Conservation (phyloP, 768 basidiomycete species). For the Pleurotus sapidus region DNA sequence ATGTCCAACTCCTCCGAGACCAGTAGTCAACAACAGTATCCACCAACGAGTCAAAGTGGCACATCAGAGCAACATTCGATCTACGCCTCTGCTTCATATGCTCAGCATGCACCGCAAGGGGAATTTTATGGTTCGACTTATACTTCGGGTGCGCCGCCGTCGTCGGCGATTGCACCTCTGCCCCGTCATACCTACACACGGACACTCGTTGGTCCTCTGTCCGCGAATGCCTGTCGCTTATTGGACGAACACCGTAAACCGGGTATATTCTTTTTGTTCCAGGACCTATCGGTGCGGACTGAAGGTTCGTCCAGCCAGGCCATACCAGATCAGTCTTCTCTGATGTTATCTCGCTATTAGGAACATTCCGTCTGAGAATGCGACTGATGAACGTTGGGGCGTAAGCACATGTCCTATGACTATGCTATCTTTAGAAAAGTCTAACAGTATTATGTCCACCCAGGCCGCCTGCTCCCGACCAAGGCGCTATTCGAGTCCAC, state of each 20-base stretch:
- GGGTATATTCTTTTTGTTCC: constrained; percentile 94
- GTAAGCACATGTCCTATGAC: constrained; percentile 50
- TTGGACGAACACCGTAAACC: constrained; percentile 81
- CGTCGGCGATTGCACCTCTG: constrained; percentile 36
- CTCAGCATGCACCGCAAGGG: constrained; percentile 26
- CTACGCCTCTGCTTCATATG: constrained; percentile 22
- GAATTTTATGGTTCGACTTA: constrained; percentile 20
- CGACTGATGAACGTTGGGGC: constrained; percentile 88
- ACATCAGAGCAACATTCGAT: constrained; percentile 21
- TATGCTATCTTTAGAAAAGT: constrained; percentile 9
- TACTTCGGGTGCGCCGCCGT: constrained; percentile 25
- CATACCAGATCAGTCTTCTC: no score
- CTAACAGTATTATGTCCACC: constrained; percentile 13
- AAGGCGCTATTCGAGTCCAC: constrained; percentile 63
- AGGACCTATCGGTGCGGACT: constrained; percentile 89
- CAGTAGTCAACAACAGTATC: constrained; percentile 14
- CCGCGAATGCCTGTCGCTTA: constrained; percentile 81
- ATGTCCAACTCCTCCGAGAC: background rate
- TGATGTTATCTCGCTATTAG: constrained; percentile 33
- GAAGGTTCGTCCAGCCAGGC: constrained; percentile 55
- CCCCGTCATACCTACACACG: constrained; percentile 78
- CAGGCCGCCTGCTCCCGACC: constrained; percentile 73
- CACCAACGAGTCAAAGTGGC: constrained; percentile 23
- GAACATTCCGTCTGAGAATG: constrained; percentile 82
- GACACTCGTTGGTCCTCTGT: constrained; percentile 87